Conservation (phyloP, 2,329 filamentous ascomycete genomes). For the Exserohilum rostratum region DNA sequence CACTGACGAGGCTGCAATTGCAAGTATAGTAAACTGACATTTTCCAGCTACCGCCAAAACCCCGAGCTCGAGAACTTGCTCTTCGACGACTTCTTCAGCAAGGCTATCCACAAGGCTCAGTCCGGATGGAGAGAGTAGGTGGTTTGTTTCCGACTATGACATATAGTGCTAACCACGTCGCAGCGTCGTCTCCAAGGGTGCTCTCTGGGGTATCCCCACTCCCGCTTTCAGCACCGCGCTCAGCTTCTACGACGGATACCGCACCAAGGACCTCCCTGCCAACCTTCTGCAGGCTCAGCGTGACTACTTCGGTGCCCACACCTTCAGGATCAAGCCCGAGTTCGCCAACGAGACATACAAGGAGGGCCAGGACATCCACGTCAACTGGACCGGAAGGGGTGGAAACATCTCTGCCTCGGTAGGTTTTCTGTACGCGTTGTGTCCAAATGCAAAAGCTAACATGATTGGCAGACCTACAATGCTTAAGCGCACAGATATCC, state of each 20-base stretch:
- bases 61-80: conserved; percentile 96
- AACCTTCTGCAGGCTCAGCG: conserved; percentile 98
- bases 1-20: not conserved
- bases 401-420: conserved; percentile 91
- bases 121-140: conserved; percentile 51
- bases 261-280: conserved; percentile 94
- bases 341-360: conserved; percentile 74
- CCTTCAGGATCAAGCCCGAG: conserved; percentile 61
- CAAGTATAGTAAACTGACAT: not conserved
- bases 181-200: conserved; percentile 82
- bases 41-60: conserved; percentile 73
- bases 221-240: conserved; percentile 96
- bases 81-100: conserved; percentile 99
- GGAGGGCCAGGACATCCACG: conserved; percentile 87
- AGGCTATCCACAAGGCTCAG: conserved; percentile 97
- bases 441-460: conserved; percentile 1
- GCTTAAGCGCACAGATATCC: conserved; percentile 64
- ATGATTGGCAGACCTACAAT: conserved; percentile 72
- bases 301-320: conserved; percentile 89
- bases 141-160: not conserved
- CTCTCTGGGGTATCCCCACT: conserved; percentile 92
- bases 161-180: conserved; percentile 57
- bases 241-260: conserved; percentile 98
- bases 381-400: conserved; percentile 99
- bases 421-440: not conserved